Conservation (phyloP, 2,329 filamentous ascomycete genomes). For the Coccinonectria pachysandricola region DNA sequence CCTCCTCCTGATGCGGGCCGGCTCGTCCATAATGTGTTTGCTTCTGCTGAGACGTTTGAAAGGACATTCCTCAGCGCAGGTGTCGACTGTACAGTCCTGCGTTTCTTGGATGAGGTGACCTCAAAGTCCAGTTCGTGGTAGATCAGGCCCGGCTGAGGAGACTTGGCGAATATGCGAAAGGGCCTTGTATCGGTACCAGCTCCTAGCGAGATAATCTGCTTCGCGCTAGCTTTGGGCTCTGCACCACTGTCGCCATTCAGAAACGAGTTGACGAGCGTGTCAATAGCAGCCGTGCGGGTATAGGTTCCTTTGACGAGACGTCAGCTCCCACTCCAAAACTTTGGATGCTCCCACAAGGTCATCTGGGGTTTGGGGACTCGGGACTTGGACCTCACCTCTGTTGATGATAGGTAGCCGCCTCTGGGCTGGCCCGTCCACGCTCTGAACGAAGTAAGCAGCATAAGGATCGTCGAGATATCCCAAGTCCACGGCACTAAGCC, state of each 20-base stretch:
- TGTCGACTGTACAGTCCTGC: constrained; percentile 40
- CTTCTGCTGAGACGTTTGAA: constrained; percentile 19
- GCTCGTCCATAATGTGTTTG: constrained; percentile 33
- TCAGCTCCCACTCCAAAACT: no score
- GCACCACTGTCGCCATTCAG: constrained; percentile 33
- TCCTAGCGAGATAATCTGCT: constrained; percentile 84
- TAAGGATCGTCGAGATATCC: constrained; percentile 81
- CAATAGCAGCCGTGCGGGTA: constrained; percentile 73
- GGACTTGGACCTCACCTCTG: constrained; percentile 49
- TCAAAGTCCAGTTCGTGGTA: constrained; percentile 95
- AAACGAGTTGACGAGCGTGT: constrained; percentile 65
- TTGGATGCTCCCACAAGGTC: no score
- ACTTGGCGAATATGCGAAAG: constrained; percentile 57
- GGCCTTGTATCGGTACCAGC: constrained; percentile 88
- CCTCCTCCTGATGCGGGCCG: constrained; percentile 29
- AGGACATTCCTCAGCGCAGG: constrained; percentile 31
- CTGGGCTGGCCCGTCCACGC: constrained; percentile 33
- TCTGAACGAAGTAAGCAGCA: constrained; percentile 57
- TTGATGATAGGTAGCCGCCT: constrained; percentile 87
- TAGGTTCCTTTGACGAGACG: constrained; percentile 63
- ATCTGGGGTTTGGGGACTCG: background rate
- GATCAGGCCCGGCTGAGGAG: constrained; percentile 35
- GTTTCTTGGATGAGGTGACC: constrained; percentile 58
- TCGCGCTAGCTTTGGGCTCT: constrained; percentile 21
- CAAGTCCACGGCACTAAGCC: constrained; percentile 75